These are phyloP conservation scores for Macaranga tanarius DNA, from an alignment of 441 rosid genomes.

Conservation along the genomic window DNA sequence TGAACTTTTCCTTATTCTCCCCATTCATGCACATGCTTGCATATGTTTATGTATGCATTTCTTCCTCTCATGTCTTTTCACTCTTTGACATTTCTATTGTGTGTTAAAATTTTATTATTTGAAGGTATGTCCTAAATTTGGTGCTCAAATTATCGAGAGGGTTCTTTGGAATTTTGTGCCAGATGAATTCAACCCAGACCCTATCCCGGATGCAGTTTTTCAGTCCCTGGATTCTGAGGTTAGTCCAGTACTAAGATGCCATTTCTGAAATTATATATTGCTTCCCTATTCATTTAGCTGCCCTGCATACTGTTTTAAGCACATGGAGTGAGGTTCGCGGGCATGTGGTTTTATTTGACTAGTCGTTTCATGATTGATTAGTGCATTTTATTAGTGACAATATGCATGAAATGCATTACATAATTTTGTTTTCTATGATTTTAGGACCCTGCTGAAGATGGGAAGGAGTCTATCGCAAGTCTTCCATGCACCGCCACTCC, in stretches of 20 bases:
- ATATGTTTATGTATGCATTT: not conserved
- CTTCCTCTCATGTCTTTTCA: conserved; percentile 5
- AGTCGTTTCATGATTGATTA: not conserved
- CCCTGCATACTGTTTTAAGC: not conserved
- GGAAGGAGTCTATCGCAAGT: conserved; percentile 39
- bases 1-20: not conserved
- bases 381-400: not conserved
- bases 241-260: conserved; percentile 17
- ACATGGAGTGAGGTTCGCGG: not conserved
- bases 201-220: conserved; percentile 66
- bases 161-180: conserved; percentile 76
- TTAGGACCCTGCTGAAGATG: conserved; percentile 49
- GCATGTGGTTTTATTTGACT: not conserved
- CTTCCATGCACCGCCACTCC: conserved; percentile 68
- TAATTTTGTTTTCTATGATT: conserved; percentile 6
- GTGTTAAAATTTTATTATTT: conserved; percentile 16
- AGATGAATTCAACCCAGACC: conserved; percentile 84
- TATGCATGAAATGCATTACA: not conserved
- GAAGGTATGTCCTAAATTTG: conserved; percentile 82
- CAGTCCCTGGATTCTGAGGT: conserved; percentile 79
- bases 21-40: not conserved
- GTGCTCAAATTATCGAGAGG: conserved; percentile 59
- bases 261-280: not conserved
- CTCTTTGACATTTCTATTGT: not conserved
- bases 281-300: not conserved